These are phyloP conservation scores for Monosporascus sp. DNA, from an alignment of 2,329 filamentous ascomycete genomes.

Conservation along the genomic window DNA sequence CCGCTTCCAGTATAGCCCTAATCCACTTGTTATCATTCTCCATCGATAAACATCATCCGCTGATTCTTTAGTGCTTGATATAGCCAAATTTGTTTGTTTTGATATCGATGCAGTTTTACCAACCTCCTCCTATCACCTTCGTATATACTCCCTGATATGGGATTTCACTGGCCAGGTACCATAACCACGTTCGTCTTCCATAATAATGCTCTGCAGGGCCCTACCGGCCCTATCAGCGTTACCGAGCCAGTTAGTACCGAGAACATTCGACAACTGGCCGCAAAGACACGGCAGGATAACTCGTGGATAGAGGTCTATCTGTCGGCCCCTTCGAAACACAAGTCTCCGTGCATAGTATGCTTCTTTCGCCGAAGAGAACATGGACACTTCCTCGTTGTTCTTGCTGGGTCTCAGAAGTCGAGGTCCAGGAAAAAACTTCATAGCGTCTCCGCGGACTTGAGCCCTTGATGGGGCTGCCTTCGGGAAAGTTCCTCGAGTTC, in stretches of 20 bases:
- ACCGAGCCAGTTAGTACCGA: neutral
- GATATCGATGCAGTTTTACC: neutral
- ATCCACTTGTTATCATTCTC: neutral
- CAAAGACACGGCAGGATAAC: neutral
- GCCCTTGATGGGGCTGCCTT: neutral
- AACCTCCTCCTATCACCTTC: neutral
- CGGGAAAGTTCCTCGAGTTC: neutral
- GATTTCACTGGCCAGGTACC: neutral
- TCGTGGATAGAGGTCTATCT: neutral
- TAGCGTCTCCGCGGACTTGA: neutral
- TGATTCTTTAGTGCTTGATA: neutral
- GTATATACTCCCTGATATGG: neutral
- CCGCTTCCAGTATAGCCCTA: too few relatives aligned
- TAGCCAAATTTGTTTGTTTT: neutral
- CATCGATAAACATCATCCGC: neutral
- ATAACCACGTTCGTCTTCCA: neutral
- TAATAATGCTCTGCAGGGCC: neutral
- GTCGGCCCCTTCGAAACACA: neutral
- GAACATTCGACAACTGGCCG: neutral
- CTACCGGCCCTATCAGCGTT: too few relatives aligned
- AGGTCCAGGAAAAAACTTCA: neutral
- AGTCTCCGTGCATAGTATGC: neutral
- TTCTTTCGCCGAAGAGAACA: neutral
- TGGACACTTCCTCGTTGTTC: neutral
- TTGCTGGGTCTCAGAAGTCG: neutral